Evolutionary conservation across 305 asterid species (phyloP).

Genomic region (Coffea humblotiana): DNA sequence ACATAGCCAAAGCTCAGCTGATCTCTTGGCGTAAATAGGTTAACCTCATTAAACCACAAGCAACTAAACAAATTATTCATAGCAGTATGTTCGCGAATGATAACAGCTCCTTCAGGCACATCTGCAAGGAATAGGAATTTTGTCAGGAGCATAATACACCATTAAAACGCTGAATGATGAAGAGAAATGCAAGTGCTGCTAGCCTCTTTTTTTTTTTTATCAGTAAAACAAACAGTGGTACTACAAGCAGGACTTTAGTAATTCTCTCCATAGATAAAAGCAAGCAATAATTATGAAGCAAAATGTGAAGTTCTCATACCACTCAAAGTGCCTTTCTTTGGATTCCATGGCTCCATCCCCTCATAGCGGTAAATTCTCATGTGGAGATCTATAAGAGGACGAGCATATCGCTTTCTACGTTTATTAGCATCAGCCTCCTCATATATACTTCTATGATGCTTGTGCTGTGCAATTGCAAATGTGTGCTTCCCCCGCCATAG

Average conservation of each 20-base stretch:
- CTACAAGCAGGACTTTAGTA: neutral
- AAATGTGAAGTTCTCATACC: conserved; percentile 41
- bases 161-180: neutral
- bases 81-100: conserved; percentile 85
- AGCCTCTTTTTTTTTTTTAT: neutral
- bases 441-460: conserved; percentile 73
- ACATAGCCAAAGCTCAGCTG: conserved; percentile 60
- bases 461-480: conserved; percentile 95
- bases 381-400: conserved; percentile 88
- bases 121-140: conserved; percentile 45
- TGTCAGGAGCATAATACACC: conserved; percentile 5
- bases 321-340: conserved; percentile 54
- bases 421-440: conserved; percentile 97
- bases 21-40: conserved; percentile 93
- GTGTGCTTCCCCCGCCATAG: conserved; percentile 92
- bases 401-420: conserved; percentile 95
- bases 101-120: conserved; percentile 98
- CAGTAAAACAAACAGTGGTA: neutral
- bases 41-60: conserved; percentile 97
- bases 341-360: conserved; percentile 88
- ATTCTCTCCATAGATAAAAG: neutral
- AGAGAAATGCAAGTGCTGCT: neutral
- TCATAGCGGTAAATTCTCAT: conserved; percentile 81
- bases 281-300: neutral
- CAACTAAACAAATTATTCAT: conserved; percentile 85